Evolutionary conservation across 2,329 filamentous ascomycete species (phyloP).

Genomic region (Elsinoe perseae): DNA sequence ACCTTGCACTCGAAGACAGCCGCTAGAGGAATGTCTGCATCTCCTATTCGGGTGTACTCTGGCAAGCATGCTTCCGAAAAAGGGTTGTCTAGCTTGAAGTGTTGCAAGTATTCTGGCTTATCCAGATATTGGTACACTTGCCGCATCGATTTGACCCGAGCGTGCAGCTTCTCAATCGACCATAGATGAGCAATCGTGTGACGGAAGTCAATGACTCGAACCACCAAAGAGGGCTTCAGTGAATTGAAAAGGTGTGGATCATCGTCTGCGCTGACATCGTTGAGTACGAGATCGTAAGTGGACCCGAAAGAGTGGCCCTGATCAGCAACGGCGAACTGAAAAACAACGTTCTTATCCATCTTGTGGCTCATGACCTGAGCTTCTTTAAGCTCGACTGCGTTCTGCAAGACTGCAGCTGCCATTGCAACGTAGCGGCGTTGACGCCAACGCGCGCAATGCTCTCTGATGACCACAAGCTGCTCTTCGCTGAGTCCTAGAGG

Average conservation of each 20-base stretch:
- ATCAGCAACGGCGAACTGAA: slow-evolving; percentile 90
- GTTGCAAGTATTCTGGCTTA: slow-evolving; percentile 86
- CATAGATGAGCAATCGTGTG: slow-evolving; percentile 80
- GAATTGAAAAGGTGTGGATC: slow-evolving; percentile 61
- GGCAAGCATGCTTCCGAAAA: slow-evolving; percentile 88
- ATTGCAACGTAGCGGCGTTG: slow-evolving; percentile 83
- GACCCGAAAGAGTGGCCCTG: slow-evolving; percentile 81
- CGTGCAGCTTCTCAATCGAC: slow-evolving; percentile 87
- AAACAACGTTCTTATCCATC: slow-evolving; percentile 84
- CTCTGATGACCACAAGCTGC: slow-evolving; percentile 63
- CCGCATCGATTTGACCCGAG: slow-evolving; percentile 83
- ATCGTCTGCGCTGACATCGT: slow-evolving; percentile 79
- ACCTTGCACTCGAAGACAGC: slow-evolving; percentile 92
- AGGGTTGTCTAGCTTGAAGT: slow-evolving; percentile 85
- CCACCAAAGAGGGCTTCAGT: slow-evolving; percentile 80
- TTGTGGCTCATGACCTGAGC: slow-evolving; percentile 97
- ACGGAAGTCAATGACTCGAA: slow-evolving; percentile 86
- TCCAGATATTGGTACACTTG: slow-evolving; percentile 96
- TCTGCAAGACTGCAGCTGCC: slow-evolving; percentile 83
- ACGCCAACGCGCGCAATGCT: slow-evolving; percentile 66
- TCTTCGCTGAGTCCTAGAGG: slow-evolving; percentile 58
- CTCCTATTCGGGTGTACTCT: slow-evolving; percentile 84
- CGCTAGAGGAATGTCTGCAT: slow-evolving; percentile 82
- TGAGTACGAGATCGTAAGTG: slow-evolving; percentile 92
- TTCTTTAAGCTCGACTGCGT: slow-evolving; percentile 83